phyloP scores from a whole-genome alignment of 805 yeast species.

The Saturnispora dispora region DNA sequence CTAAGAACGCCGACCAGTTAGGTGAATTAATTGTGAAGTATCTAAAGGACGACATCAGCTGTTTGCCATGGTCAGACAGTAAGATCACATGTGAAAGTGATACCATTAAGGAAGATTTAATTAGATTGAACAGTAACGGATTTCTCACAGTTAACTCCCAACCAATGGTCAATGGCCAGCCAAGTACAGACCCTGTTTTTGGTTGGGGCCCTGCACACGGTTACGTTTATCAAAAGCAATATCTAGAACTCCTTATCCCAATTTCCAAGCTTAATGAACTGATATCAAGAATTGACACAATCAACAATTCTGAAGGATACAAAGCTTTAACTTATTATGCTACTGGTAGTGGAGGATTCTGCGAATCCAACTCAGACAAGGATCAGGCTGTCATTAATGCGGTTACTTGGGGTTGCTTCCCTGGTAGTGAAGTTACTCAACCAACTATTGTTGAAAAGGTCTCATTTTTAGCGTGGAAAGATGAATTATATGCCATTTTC shows the following conservation, averaged over 20 bases:
- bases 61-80: constrained; percentile 95
- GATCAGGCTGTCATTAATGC: constrained; percentile 75
- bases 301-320: constrained; percentile 35
- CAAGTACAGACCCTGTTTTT: constrained; percentile 57
- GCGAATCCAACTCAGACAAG: constrained; percentile 23
- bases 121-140: constrained; percentile 56
- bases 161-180: constrained; percentile 78
- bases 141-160: constrained; percentile 86
- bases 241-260: constrained; percentile 76
- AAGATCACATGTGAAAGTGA: constrained; percentile 71
- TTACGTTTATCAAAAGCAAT: constrained; percentile 89
- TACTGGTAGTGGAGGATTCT: constrained; percentile 32
- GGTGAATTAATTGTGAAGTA: constrained; percentile 58
- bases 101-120: constrained; percentile 48
- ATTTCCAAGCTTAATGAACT: constrained; percentile 33
- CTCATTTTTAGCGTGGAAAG: constrained; percentile 95
- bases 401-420: constrained; percentile 98
- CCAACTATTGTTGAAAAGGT: constrained; percentile 92
- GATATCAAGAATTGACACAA: constrained; percentile 35
- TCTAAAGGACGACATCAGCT: constrained; percentile 56
- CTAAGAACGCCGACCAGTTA: constrained; percentile 50
- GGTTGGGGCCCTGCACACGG: constrained; percentile 98
- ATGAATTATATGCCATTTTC: constrained; percentile 79
- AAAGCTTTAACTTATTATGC: constrained; percentile 69
- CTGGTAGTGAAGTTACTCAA: constrained; percentile 88